Evolutionary conservation across 1,139 yeast species (phyloP), one percentile per base, ranked within the genome.

Genomic region (Pneumocystis carinii): DNA sequence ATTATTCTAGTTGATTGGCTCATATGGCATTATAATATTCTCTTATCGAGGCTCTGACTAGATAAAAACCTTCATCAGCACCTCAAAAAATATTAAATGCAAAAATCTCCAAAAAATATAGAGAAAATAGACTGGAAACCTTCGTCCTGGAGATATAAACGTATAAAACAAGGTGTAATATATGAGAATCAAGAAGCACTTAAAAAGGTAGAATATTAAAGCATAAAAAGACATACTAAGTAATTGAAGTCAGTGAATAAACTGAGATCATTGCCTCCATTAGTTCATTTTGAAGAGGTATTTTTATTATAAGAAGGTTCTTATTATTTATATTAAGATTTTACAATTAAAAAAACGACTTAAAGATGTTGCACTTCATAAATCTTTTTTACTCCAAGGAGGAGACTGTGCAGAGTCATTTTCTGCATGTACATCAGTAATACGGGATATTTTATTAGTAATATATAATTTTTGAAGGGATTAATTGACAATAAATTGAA

Each of bases 361-460:
- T 36, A 71, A 71, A 38, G 75, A 74, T 58, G 79, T 79, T 0
- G 77, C 79, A 5, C 72, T 74, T 27, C 79, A 79, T 37, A 72
- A 74, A 64, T 78, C 79, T 14, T 77, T 77, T 65, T 72, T 77
- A 55, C 71, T 77, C 17, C 79, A 77, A 65, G 79, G 80, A 14
- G 79, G 79, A n/a, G 79, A 77, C 68, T 77, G 79, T 64, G 79
- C 79, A 8, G 79, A 77, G 67, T 71, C 76, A 56, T 77, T 77
- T 66, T 78, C 75, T 66, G 76, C 77, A 67, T 77, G 79, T 69
- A 39, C 57, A 42, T 27, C 42, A 6, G 58, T 38, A 59, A 32
- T 36, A 5, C 3, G 27, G n/a, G 17, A 3, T 53, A 10, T 12
- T 10, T 12, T 59, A n/a, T 55, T 7, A 1, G 4, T 48, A 27